Percentiles rank a stretch among this genome's conserved stretches.
Evolutionary conservation across 1,284 basidiomycete genomes (phyloP).

Genomic region (Sporisorium sorghi): DNA sequence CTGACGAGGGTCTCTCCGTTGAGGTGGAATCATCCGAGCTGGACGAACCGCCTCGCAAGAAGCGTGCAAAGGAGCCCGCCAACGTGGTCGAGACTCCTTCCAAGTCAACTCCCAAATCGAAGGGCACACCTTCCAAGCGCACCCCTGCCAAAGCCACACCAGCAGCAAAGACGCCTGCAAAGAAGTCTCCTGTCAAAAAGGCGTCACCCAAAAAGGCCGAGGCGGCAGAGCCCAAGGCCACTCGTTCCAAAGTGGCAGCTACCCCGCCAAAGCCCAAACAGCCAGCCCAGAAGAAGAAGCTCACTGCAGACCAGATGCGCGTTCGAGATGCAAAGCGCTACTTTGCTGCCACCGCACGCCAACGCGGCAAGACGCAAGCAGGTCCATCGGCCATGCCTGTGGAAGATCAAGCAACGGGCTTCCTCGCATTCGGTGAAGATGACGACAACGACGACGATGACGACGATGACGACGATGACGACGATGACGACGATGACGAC

Average conservation of each 20-base stretch:
- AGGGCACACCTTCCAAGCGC: conserved; percentile 7
- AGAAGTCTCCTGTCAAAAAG: conserved; percentile 1
- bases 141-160: conserved; percentile 8
- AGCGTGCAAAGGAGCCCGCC: conserved; percentile 12
- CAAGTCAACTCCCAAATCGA: conserved; percentile 3
- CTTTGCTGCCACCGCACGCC: conserved; percentile 16
- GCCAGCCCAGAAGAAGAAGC: conserved; percentile 1
- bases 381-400: conserved; percentile 31
- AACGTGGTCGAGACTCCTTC: conserved; percentile 2
- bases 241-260: not conserved
- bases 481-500: conserved; percentile 10
- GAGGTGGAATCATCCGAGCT: conserved; percentile 10
- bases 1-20: not conserved
- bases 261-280: conserved; percentile 1
- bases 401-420: conserved; percentile 33
- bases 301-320: conserved; percentile 15
- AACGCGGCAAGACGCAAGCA: conserved; percentile 5
- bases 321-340: conserved; percentile 26
- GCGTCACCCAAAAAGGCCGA: not conserved
- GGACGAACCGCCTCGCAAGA: conserved; percentile 38
- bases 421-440: conserved; percentile 29
- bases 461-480: conserved; percentile 17
- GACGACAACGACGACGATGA: conserved; percentile 20
- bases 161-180: conserved; percentile 3
- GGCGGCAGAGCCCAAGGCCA: conserved; percentile 3